phyloP scores from a whole-genome alignment of 2,329 filamentous ascomycete genomes.

The Metarhizium album region DNA sequence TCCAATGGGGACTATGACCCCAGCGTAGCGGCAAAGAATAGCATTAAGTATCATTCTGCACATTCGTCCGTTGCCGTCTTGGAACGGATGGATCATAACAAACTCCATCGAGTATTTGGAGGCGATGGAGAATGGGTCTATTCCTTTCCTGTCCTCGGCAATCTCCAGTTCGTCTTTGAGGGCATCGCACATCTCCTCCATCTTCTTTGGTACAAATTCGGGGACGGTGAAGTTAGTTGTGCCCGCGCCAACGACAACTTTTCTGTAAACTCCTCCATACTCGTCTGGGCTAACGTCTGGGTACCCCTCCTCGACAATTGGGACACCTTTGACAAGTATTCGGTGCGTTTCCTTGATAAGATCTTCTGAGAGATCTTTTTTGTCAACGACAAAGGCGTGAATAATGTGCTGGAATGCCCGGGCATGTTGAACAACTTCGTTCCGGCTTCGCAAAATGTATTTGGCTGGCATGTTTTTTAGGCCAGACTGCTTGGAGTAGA shows the following conservation, averaged over 20 bases:
- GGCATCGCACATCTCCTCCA: slow-evolving; percentile 16
- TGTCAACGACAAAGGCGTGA: slow-evolving; percentile 4
- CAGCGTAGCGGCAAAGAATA: slow-evolving; percentile 20
- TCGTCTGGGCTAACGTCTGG: slow-evolving; percentile 4
- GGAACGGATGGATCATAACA: slow-evolving; percentile 28
- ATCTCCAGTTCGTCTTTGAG: slow-evolving; percentile 11
- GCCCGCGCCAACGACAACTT: slow-evolving; percentile 14
- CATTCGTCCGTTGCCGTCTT: slow-evolving; percentile 27
- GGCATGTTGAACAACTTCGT: slow-evolving; percentile 13
- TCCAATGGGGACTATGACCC: not conserved
- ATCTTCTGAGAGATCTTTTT: slow-evolving; percentile 8
- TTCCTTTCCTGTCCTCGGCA: not conserved
- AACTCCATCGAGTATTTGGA: slow-evolving; percentile 14
- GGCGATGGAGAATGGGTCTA: slow-evolving; percentile 21
- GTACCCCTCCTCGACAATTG: slow-evolving; percentile 6
- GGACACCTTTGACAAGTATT: slow-evolving; percentile 8
- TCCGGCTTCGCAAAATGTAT: slow-evolving; percentile 7
- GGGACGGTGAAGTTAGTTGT: slow-evolving; percentile 17
- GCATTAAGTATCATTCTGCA: slow-evolving; percentile 27
- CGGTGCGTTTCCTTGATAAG: slow-evolving; percentile 12
- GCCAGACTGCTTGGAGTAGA: slow-evolving; percentile 3
- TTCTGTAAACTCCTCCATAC: slow-evolving; percentile 17
- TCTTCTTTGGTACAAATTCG: slow-evolving; percentile 13
- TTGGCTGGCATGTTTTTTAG: not conserved
- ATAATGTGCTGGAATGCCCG: slow-evolving; percentile 13